phyloP scores from a whole-genome alignment of 2,329 filamentous ascomycete genomes.

The Ophidiomyces ophidiicola region DNA sequence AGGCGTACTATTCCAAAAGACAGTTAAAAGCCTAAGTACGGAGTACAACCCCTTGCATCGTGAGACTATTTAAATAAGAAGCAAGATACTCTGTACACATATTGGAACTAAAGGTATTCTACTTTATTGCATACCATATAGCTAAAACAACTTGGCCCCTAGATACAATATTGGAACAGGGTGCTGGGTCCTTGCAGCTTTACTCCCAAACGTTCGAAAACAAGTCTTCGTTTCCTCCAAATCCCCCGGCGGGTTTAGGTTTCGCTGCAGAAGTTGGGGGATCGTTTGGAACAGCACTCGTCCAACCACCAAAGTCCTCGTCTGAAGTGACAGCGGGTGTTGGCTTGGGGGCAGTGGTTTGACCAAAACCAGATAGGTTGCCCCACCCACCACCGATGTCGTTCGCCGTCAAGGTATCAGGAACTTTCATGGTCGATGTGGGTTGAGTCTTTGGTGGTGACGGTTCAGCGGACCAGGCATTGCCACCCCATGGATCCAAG shows the following conservation, averaged over 20 bases:
- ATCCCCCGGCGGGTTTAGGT: conserved; percentile 49
- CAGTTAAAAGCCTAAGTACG: no score
- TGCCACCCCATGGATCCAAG: conserved; percentile 73
- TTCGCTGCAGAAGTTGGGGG: conserved; percentile 36
- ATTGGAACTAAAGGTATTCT: no score
- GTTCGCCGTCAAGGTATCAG: conserved; percentile 40
- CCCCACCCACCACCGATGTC: conserved; percentile 59
- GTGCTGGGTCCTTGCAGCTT: not conserved
- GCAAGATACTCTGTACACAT: no score
- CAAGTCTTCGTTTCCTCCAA: conserved; percentile 60
- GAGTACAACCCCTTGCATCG: no score
- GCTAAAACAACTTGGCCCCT: no score
- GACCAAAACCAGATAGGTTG: conserved; percentile 24
- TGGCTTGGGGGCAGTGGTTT: conserved; percentile 25
- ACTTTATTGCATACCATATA: no score
- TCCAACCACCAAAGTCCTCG: conserved; percentile 94
- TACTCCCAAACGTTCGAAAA: conserved; percentile 88
- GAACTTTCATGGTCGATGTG: conserved; percentile 30
- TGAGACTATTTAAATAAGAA: no score
- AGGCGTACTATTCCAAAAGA: no score
- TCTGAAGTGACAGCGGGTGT: conserved; percentile 65
- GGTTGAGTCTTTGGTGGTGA: conserved; percentile 34
- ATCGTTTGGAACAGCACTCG: conserved; percentile 51
- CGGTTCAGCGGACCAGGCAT: conserved; percentile 65
- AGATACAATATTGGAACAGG: no score